Evolutionary conservation across 345 rosid genomes (phyloP).

Genomic region (Pelargonium nanum): DNA sequence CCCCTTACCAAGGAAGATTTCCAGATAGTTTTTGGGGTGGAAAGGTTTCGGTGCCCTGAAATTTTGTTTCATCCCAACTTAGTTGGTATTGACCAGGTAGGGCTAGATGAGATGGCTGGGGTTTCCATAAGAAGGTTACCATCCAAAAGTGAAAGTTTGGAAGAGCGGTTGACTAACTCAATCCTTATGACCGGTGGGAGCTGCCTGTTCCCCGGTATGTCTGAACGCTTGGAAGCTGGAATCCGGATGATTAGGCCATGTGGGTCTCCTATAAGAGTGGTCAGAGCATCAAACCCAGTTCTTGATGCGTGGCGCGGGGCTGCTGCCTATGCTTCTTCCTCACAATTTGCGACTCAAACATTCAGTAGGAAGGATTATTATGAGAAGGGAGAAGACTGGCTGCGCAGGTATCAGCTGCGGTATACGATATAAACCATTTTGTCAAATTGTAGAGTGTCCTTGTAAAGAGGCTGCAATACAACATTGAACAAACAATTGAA

Average conservation of each 20-base stretch:
- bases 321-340: constrained; percentile 48
- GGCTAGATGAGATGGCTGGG: constrained; percentile 80
- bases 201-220: constrained; percentile 55
- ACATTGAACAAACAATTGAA: too few relatives aligned
- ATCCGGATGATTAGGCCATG: constrained; percentile 76
- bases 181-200: constrained; percentile 78
- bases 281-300: constrained; percentile 63
- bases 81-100: constrained; percentile 76
- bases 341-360: constrained; percentile 48
- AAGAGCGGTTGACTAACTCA: constrained; percentile 56
- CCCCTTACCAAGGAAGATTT: constrained; percentile 81
- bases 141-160: constrained; percentile 29
- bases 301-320: constrained; percentile 99
- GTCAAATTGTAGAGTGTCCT: too few relatives aligned
- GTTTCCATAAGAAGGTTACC: constrained; percentile 62
- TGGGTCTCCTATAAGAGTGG: constrained; percentile 55
- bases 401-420: constrained; percentile 52
- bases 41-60: constrained; percentile 86
- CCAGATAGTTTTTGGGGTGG: constrained; percentile 67
- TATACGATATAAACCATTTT: constrained; percentile 28
- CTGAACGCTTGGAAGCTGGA: constrained; percentile 64
- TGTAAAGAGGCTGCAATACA: not conserved
- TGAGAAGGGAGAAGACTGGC: constrained; percentile 95
- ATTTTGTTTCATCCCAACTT: constrained; percentile 68
- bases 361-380: constrained; percentile 61